Base-by-base conservation (phyloP, 257 asterid species). In the Verbena officinalis region DNA sequence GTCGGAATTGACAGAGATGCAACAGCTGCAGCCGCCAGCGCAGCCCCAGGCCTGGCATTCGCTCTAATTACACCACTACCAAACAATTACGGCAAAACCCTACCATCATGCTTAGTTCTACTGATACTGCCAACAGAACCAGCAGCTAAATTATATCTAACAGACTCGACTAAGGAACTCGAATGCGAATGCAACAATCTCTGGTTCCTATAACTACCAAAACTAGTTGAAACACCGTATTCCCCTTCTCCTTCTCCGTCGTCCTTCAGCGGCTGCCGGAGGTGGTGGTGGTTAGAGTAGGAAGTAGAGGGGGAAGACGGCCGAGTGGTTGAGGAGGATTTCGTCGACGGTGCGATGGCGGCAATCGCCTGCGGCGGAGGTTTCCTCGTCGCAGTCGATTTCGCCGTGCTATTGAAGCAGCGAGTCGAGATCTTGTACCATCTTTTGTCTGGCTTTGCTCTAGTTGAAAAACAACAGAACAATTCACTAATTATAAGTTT, bases 21-120 rank as follows among this genome's bases (percentile, higher is more conserved):
- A 0, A 97, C 98, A 0, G 86, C 81, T 0, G 98, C 98, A 0
- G 98, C 96, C 0, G 95, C 97, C 74, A 92, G 77, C 15, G 98
- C 98, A 58, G 87, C 98, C 31, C 98, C 98, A 9, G 98, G 98
- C 78, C 84, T 92, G 39, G 85, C 76, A 79, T 72, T 82, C 65
- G 96, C 79, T 73, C 93, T 73, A 59, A 75, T 73, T 46, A 77
- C 74, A 16, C 95, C 85, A 55, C 81, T 73, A 38, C 83, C 78
- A 59, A 92, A 87, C 36, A 85, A 79, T 24, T 81, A 82, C 15
- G 88, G 85, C 71, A 80, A 80, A 51, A 65, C 73, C 75, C 70
- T 69, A 16, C 38, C 81, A 33, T n/a, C n/a, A n/a, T n/a, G n/a
- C n/a, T n/a, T n/a, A n/a, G n/a, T n/a, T n/a, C n/a, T n/a, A n/a